Evolutionary conservation across 2,329 filamentous ascomycete genomes (phyloP).

Genomic region (Juglanconis oblonga): DNA sequence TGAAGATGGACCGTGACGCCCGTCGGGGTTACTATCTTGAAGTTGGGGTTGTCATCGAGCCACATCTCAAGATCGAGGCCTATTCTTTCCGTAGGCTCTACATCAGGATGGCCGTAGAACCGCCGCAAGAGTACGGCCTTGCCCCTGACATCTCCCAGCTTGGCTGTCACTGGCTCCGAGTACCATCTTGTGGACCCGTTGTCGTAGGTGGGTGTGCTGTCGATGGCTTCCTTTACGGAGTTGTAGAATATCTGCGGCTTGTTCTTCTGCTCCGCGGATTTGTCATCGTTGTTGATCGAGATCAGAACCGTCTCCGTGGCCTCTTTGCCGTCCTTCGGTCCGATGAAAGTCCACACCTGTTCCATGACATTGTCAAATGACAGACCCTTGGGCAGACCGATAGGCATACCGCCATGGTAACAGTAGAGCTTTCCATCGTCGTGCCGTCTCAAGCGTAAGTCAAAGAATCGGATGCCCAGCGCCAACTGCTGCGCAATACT

Average conservation of each 20-base stretch:
- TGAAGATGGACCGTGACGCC: constrained; percentile 38
- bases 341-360: constrained; percentile 59
- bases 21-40: constrained; percentile 41
- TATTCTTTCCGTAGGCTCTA: constrained; percentile 28
- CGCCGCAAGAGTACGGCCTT: constrained; percentile 67
- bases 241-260: constrained; percentile 34
- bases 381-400: constrained; percentile 59
- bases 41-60: constrained; percentile 64
- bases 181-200: constrained; percentile 52
- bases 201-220: constrained; percentile 30
- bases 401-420: constrained; percentile 69
- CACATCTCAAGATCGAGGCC: constrained; percentile 45
- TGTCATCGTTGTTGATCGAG: constrained; percentile 65
- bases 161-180: constrained; percentile 51
- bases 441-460: constrained; percentile 52
- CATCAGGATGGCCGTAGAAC: constrained; percentile 42
- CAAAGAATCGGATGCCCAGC: constrained; percentile 71
- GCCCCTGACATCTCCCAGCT: constrained; percentile 60
- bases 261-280: constrained; percentile 57
- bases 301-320: constrained; percentile 66
- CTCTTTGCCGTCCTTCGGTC: constrained; percentile 33
- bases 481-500: constrained; percentile 61
- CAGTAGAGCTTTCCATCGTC: constrained; percentile 53
- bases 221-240: constrained; percentile 54
- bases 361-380: constrained; percentile 62